Evolutionary conservation across 768 basidiomycete genomes (phyloP), one percentile per base, ranked within the genome.

Genomic region (Pulveroboletus sp.): DNA sequence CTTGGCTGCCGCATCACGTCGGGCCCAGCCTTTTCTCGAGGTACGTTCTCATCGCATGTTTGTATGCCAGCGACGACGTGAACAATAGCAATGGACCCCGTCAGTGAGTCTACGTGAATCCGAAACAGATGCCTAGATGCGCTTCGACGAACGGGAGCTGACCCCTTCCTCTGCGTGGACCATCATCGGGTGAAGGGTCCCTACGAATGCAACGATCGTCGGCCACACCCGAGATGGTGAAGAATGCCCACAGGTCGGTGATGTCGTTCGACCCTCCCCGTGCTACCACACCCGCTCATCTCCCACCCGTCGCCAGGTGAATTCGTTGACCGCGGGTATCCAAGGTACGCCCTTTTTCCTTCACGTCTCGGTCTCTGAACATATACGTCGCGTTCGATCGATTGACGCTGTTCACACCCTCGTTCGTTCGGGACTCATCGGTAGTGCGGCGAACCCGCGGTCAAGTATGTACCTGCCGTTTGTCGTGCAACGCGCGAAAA

Each of bases 331-430:
- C 68, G 86, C 66, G 76, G 50, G 67, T 70, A 8, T 86, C 82
- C 59, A 75, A 75, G 83, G 56, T 86, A 84, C 62, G 82, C 81
- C 10, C 86, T 89, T n/a, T n/a, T 64, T 87, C 86, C 75, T 85
- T 87, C 68, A 76, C 83, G 1, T 86, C 83, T 3, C 86, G 82
- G 83, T 85, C 85, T 1, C 69, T 89, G 53, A 78, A 85, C 62
- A 79, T 87, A 83, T 85, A 56, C 57, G 81, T 31, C 9, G 12
- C 31, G 14, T 29, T 29, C 6, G 6, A 6, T 29, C 27, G 6
- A 6, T 12, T 6, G 12, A 12, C 27, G 12, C 27, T 12, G 27
- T 29, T 6, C n/a, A n/a, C n/a, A n/a, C n/a, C 27, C 27, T 29
- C 27, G 12, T 12, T 12, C 27, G 27, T 12, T 29, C 27, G 27